Base-by-base conservation (phyloP, 2,329 filamentous ascomycete genomes). In the Penicillium hordei region DNA sequence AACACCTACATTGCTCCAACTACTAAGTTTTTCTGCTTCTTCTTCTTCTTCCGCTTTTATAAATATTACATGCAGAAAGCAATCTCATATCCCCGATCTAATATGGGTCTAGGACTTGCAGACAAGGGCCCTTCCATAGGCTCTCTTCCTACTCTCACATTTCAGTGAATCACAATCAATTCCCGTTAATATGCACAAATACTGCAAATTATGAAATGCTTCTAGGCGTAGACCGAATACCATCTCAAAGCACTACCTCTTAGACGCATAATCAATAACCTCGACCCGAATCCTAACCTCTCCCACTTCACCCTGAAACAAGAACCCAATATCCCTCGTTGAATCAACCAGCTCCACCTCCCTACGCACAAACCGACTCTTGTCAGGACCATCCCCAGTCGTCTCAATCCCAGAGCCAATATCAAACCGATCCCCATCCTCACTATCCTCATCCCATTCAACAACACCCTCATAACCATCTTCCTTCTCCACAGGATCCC, bases 281-380 rank as follows among this genome's bases (percentile, higher is more conserved):
- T 93, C 89, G 33, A 96, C 83, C 39, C 91, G 82, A 36, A 97
- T 82, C 61, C 76, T 85, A 10, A 85, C 90, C 68, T 90, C 86
- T 60, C 79, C 72, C 0, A 88, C 87, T 70, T 95, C 91, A 27
- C 66, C 57, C 46, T 74, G 68, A 57, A 97, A 86, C 75, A 88
- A 91, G 67, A 91, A 93, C 1, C 91, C 91, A 63, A 96, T 81
- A 72, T 90, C 86, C 67, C 90, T 86, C 10, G 91, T 93, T 13
- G 91, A 89, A 67, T 93, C 88, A 56, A 83, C 83, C 54, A 97
- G 81, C 73, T 93, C 89, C 33, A 92, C 86, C 73, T 96, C 91
- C 58, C 92, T 82, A 73, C 87, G 88, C 48, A 92, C 81, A 81
- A 89, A 92, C 61, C 86, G 82, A 1, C 82, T 85, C 12, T 78